These are phyloP conservation scores for Yamadazyma kanchanaburiensis DNA, from an alignment of 1,139 yeast species.

Conservation along the genomic window DNA sequence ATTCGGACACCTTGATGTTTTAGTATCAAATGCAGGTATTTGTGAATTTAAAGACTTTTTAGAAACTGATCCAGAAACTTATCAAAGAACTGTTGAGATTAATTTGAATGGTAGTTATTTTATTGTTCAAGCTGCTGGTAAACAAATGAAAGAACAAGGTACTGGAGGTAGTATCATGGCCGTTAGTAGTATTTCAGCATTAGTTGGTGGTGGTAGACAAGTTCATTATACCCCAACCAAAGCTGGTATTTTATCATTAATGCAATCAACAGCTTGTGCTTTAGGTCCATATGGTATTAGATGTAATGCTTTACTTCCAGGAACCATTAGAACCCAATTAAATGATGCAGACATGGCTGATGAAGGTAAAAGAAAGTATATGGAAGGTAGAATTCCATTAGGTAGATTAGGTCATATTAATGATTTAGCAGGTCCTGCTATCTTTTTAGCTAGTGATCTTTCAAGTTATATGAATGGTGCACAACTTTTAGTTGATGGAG, in stretches of 20 bases:
- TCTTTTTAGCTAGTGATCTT: constrained; percentile 43
- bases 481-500: constrained; percentile 46
- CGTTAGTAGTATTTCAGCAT: constrained; percentile 36
- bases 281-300: constrained; percentile 37
- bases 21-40: constrained; percentile 47
- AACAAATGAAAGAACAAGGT: constrained; percentile 42
- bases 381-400: constrained; percentile 42
- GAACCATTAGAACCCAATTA: constrained; percentile 39
- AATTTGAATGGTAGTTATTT: constrained; percentile 44
- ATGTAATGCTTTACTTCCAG: constrained; percentile 42
- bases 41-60: constrained; percentile 17
- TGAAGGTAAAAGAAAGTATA: constrained; percentile 23
- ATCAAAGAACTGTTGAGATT: constrained; percentile 25
- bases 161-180: constrained; percentile 47
- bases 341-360: constrained; percentile 35
- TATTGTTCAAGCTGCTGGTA: constrained; percentile 45
- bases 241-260: constrained; percentile 43
- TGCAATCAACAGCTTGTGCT: constrained; percentile 43
- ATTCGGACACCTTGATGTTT: constrained; percentile 38
- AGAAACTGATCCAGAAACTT: constrained; percentile 30
- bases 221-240: constrained; percentile 47
- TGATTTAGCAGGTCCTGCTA: constrained; percentile 47
- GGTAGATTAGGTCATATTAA: constrained; percentile 41
- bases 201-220: constrained; percentile 36
- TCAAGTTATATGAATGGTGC: constrained; percentile 42